These are phyloP conservation scores for Wallacemonas sp. DNA, from an alignment of 208 protist genomes.

Conservation along the genomic window DNA sequence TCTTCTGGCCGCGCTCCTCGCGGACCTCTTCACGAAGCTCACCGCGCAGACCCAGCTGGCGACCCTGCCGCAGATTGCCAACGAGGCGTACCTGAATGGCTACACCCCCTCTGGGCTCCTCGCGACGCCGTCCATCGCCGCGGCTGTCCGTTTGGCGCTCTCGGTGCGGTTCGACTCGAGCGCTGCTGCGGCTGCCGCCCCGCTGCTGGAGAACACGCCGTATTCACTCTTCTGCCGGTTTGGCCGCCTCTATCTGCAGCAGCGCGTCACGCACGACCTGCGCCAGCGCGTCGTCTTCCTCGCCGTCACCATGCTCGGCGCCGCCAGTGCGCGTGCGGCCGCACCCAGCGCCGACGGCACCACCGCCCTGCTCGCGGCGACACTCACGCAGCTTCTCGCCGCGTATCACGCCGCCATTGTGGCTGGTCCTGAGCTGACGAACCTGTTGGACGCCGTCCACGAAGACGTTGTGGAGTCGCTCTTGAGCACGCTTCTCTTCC, in stretches of 20 bases:
- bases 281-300: constrained; percentile 61
- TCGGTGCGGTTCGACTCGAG: not conserved
- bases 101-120: constrained; percentile 45
- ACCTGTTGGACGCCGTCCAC: constrained; percentile 22
- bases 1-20: constrained; percentile 35
- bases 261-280: constrained; percentile 52
- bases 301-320: constrained; percentile 58
- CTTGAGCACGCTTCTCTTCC: constrained; percentile 22
- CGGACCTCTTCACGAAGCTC: constrained; percentile 22
- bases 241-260: constrained; percentile 63
- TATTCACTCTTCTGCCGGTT: constrained; percentile 56
- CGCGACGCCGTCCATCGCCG: constrained; percentile 18
- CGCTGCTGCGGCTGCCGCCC: not conserved
- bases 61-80: constrained; percentile 45
- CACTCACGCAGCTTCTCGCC: constrained; percentile 57
- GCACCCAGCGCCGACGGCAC: not conserved
- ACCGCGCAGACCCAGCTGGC: constrained; percentile 14
- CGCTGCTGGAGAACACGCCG: not conserved
- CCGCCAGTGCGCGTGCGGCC: constrained; percentile 28
- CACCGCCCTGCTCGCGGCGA: constrained; percentile 16
- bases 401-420: constrained; percentile 65
- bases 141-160: constrained; percentile 31
- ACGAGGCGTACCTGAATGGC: constrained; percentile 58
- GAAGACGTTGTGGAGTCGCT: constrained; percentile 43
- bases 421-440: constrained; percentile 54